Conservation (phyloP, 345 rosid genomes). For the Citrus sinensis region DVS_A1.0 CM039166.1:3172001-3172500, state of each 20-base stretch:
- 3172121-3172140: not conserved
- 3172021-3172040: slow-evolving; percentile 11
- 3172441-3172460: no score
- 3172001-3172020: not conserved
- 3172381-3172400: no score
- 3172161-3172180: not conserved
- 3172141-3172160: not conserved
- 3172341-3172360: no score
- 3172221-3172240: not conserved
- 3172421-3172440: no score
- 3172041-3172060: slow-evolving; percentile 15
- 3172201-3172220: not conserved
- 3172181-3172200: not conserved
- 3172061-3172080: slow-evolving; percentile 20
- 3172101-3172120: not conserved
- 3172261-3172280: no score
- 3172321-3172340: no score
- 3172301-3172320: no score
- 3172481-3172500: no score
- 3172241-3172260: not conserved
- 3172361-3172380: no score
- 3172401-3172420: no score
- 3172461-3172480: no score
- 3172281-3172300: no score
- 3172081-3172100: not conserved